phyloP scores from a whole-genome alignment of 371 early-diverging fungal species.

The Ordospora colligata region DNA sequence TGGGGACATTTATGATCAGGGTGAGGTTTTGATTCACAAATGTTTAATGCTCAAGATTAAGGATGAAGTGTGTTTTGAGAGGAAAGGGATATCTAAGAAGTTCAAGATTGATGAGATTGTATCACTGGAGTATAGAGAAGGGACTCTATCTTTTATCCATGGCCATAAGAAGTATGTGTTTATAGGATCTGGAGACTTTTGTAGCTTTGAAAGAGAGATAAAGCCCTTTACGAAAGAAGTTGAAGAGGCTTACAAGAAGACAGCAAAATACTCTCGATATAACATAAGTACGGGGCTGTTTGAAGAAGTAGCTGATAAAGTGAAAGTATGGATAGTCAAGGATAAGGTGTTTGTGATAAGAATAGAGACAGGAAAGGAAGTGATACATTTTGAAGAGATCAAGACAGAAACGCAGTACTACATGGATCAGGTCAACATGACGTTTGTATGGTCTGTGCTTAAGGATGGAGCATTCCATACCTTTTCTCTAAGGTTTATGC shows the following conservation, averaged over 20 bases:
- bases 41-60: neutral
- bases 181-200: neutral
- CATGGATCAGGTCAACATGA: constrained; percentile 55
- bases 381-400: constrained; percentile 57
- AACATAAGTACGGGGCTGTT: neutral
- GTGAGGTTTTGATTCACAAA: neutral
- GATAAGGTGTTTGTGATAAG: constrained; percentile 35
- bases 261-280: constrained; percentile 14
- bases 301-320: neutral
- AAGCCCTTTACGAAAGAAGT: constrained; percentile 1
- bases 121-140: neutral
- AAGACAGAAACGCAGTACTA: constrained; percentile 58
- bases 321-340: constrained; percentile 6
- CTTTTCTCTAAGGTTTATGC: constrained; percentile 53
- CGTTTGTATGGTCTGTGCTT: constrained; percentile 59
- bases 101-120: neutral
- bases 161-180: constrained; percentile 22
- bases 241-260: neutral
- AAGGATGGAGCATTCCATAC: constrained; percentile 42
- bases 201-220: neutral
- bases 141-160: constrained; percentile 2
- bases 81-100: neutral
- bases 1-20: neutral
- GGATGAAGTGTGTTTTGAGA: neutral
- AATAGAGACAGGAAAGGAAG: constrained; percentile 50